Base-by-base conservation (phyloP, 1,284 basidiomycete genomes). In the Salmacisia buchloeana region DNA sequence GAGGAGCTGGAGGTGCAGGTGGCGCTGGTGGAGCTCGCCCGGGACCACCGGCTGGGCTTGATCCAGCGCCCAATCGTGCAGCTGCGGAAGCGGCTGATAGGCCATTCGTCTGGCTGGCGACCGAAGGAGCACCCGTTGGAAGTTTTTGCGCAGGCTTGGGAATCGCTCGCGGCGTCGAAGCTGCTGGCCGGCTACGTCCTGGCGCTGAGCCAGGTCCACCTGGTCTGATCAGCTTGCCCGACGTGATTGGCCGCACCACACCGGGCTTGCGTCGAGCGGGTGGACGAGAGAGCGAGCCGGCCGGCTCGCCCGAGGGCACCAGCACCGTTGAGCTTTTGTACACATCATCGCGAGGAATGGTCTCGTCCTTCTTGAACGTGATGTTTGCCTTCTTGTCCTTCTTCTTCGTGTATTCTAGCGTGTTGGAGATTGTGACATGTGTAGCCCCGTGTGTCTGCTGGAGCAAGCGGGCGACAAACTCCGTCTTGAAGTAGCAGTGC, bases 311-410 rank as follows among this genome's bases (percentile, higher is more conserved):
- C 27, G 90, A 88, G 10, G 88, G 85, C 1, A 97, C 92, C 67
- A 89, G 88, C 21, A 99, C 89, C 2, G 87, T 86, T 74, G 92
- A 91, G 73, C 91, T 94, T 85, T 98, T 99, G 84, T 99, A 99
- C 2, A 86, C 78, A 73, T 94, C 94, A 67, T 90, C 88, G 63
- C 86, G 86, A n/a, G 80, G 82, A 21, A 94, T 82, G 12, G 87
- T 88, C 80, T 96, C 92, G 78, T 97, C 93, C 83, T 91, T 97
- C 75, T 89, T 81, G 69, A 92, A 89, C 77, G 90, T 90, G 81
- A 99, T 92, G 62, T 86, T 83, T 2, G 89, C 87, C 78, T 88
- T 88, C 84, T 98, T 99, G 73, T 94, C 94, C 82, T 93, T 97
- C 85, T 97, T 98, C 85, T 98, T 98, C 43, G 85, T 84, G 79